A percentile compares a stretch with the other conserved stretches of the same genome.
phyloP scores from a whole-genome alignment of 2,329 filamentous ascomycete species.

The Trichophyton mentagrophytes region DNA sequence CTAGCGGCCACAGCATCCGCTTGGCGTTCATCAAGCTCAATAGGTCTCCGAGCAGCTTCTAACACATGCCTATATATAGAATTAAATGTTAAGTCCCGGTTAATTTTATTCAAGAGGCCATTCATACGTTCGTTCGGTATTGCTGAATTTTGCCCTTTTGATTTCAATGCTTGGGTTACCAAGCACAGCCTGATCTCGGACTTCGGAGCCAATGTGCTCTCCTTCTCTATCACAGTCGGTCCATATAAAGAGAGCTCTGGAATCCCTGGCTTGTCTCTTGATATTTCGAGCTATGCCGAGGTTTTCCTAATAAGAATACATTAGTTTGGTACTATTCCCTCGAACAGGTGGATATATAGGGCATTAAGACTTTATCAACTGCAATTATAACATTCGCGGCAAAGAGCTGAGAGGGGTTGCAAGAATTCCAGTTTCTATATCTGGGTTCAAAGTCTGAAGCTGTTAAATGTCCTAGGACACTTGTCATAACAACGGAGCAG shows the following conservation, averaged over 20 bases:
- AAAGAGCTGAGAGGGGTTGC: slow-evolving; percentile 67
- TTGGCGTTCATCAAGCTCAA: slow-evolving; percentile 70
- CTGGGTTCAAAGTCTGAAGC: slow-evolving; percentile 60
- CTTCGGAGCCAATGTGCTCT: slow-evolving; percentile 88
- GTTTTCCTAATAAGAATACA: slow-evolving; percentile 48
- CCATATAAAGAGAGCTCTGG: slow-evolving; percentile 83
- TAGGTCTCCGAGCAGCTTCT: slow-evolving; percentile 62
- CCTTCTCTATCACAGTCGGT: slow-evolving; percentile 97
- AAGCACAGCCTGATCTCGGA: slow-evolving; percentile 64
- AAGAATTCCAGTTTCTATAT: slow-evolving; percentile 69
- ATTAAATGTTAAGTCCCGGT: slow-evolving; percentile 7
- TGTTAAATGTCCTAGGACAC: slow-evolving; percentile 78
- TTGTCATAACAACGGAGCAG: slow-evolving; percentile 85
- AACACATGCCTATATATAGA: slow-evolving; percentile 58
- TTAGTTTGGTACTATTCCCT: not conserved
- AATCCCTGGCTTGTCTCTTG: slow-evolving; percentile 57
- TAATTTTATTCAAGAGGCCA: not conserved
- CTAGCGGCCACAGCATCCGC: slow-evolving; percentile 77
- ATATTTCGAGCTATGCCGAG: slow-evolving; percentile 76
- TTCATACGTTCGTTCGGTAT: slow-evolving; percentile 75
- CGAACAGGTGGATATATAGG: not conserved
- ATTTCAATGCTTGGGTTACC: slow-evolving; percentile 64
- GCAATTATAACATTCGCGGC: slow-evolving; percentile 59
- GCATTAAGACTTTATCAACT: slow-evolving; percentile 29
- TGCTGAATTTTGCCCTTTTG: slow-evolving; percentile 84